Percentiles rank a stretch among this genome's conserved stretches.
Conservation (phyloP, 2,329 filamentous ascomycete genomes). For the Pseudocercospora cruenta region DNA sequence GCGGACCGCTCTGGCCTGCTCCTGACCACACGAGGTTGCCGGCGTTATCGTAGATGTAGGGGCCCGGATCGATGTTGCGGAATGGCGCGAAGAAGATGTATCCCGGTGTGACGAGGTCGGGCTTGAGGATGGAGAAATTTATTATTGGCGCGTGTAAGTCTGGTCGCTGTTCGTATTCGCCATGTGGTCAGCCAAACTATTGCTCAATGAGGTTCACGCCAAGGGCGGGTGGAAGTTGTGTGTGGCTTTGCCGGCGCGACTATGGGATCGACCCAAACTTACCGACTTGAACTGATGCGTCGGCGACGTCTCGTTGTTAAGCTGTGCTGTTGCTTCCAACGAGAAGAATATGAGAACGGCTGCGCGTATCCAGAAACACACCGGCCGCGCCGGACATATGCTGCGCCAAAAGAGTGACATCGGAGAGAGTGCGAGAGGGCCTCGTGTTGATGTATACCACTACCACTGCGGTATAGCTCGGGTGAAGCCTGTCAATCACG, state of each 20-base stretch:
- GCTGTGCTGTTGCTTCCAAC: constrained; percentile 24
- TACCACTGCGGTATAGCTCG: background rate
- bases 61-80: constrained; percentile 52
- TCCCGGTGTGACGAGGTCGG: constrained; percentile 47
- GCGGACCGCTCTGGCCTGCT: constrained; percentile 54
- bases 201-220: constrained; percentile 6
- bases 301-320: constrained; percentile 42
- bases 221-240: constrained; percentile 2
- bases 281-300: constrained; percentile 42
- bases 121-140: constrained; percentile 37
- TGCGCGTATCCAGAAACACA: constrained; percentile 2
- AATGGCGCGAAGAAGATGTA: constrained; percentile 58
- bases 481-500: constrained; percentile 3
- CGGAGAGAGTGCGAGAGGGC: background rate
- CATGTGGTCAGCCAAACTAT: constrained; percentile 15
- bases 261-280: constrained; percentile 19
- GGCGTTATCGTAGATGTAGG: constrained; percentile 57
- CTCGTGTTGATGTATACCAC: background rate
- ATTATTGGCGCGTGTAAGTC: constrained; percentile 45
- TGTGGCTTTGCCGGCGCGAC: constrained; percentile 11
- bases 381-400: background rate
- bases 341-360: constrained; percentile 16
- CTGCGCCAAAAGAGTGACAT: constrained; percentile 3
- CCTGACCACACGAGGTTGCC: constrained; percentile 57
- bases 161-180: constrained; percentile 37